Percentiles rank a stretch among this genome's conserved stretches.
Conservation (phyloP, 176 grass and related monocot genomes). For the Aegilops umbellulata region DNA sequence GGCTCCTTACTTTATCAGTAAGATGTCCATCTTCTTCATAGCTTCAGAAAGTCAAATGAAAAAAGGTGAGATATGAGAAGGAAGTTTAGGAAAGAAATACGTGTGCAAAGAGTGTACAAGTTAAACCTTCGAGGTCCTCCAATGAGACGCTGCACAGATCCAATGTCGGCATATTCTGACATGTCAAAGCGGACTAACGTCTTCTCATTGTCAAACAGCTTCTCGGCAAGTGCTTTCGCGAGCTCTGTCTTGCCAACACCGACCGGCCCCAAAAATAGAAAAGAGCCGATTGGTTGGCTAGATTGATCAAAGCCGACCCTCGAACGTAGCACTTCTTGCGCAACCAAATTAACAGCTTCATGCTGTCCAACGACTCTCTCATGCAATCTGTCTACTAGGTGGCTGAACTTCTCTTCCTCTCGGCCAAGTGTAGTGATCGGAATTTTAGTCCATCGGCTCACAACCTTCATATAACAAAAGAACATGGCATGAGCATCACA, state of each 20-base stretch:
- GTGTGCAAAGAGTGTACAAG: neutral
- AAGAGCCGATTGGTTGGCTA: neutral
- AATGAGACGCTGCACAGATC: neutral
- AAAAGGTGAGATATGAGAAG: neutral
- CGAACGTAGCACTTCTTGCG: neutral
- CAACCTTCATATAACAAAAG: neutral
- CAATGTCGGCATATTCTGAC: conserved; percentile 18
- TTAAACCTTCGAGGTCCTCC: conserved; percentile 34
- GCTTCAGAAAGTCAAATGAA: neutral
- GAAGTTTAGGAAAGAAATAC: neutral
- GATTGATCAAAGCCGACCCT: neutral
- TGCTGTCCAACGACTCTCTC: conserved; percentile 31
- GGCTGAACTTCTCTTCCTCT: neutral
- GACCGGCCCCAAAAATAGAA: conserved; percentile 39
- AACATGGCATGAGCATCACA: neutral
- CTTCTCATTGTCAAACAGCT: conserved; percentile 24
- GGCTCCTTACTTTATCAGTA: neutral
- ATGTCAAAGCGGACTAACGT: conserved; percentile 36
- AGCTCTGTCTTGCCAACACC: conserved; percentile 60
- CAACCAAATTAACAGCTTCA: neutral
- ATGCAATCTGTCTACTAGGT: conserved; percentile 1
- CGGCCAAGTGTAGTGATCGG: conserved; percentile 12
- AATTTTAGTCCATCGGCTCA: conserved; percentile 39
- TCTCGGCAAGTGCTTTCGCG: conserved; percentile 34
- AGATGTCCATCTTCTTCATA: neutral